These are phyloP conservation scores for Thermoascus crustaceus DNA, from an alignment of 2,329 filamentous ascomycete genomes.

Conservation along the genomic window DNA sequence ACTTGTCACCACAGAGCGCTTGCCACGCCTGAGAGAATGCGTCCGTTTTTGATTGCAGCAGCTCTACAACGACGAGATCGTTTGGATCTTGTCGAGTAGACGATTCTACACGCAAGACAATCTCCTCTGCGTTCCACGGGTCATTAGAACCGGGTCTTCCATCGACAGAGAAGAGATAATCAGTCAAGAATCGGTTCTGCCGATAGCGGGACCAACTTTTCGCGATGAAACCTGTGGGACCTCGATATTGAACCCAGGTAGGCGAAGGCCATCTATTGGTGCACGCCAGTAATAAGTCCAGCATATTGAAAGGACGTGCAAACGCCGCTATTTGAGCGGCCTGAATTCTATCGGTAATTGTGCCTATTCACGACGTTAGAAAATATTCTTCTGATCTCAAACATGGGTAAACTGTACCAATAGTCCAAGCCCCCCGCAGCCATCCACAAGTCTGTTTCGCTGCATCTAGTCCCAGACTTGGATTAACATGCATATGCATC, in stretches of 20 bases:
- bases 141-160: slow-evolving; percentile 12
- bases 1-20: slow-evolving; percentile 32
- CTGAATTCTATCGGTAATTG: slow-evolving; percentile 54
- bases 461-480: slow-evolving; percentile 58
- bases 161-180: slow-evolving; percentile 42
- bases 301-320: slow-evolving; percentile 56
- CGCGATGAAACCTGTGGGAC: slow-evolving; percentile 21
- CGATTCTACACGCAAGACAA: slow-evolving; percentile 13
- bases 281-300: slow-evolving; percentile 61
- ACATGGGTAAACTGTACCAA: slow-evolving; percentile 46
- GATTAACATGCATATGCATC: slow-evolving; percentile 57
- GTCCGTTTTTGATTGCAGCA: slow-evolving; percentile 39
- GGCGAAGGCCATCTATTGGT: slow-evolving; percentile 45
- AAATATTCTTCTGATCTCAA: slow-evolving; percentile 6
- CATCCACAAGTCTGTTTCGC: slow-evolving; percentile 69
- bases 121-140: slow-evolving; percentile 17
- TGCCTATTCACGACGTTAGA: slow-evolving; percentile 36
- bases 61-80: slow-evolving; percentile 36
- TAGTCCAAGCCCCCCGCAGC: slow-evolving; percentile 74
- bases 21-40: slow-evolving; percentile 38
- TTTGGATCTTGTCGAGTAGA: slow-evolving; percentile 24
- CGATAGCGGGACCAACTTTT: slow-evolving; percentile 35
- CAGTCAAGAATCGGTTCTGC: slow-evolving; percentile 34
- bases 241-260: slow-evolving; percentile 15
- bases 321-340: slow-evolving; percentile 57